These are phyloP conservation scores for Saraca asoca DNA, from an alignment of 331 rosid genomes.

Conservation along the genomic window DNA sequence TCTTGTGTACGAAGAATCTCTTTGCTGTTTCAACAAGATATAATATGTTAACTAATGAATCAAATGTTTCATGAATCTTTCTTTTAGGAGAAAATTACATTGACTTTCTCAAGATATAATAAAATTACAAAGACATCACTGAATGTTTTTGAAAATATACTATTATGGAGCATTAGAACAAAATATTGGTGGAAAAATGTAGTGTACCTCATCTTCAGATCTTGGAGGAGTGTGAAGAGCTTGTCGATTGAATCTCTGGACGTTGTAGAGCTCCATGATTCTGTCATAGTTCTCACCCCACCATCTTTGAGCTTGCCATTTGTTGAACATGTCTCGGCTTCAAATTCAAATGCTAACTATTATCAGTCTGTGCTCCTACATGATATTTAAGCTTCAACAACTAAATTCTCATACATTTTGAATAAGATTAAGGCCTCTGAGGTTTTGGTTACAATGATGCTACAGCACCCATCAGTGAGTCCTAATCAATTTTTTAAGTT, in stretches of 20 bases:
- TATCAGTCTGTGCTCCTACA: conserved; percentile 37
- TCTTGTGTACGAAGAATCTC: conserved; percentile 62
- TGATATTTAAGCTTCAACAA: conserved; percentile 27
- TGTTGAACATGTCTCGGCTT: conserved; percentile 90
- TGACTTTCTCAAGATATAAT: too few species aligned
- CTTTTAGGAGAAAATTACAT: too few species aligned
- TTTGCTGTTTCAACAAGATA: conserved; percentile 39
- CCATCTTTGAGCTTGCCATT: conserved; percentile 91
- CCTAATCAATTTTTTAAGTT: too few species aligned
- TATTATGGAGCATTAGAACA: too few species aligned
- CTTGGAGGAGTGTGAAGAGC: conserved; percentile 73
- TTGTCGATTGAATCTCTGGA: conserved; percentile 72
- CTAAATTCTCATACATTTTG: conserved; percentile 20
- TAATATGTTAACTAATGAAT: neutral
- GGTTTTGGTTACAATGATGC: neutral
- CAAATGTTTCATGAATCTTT: too few species aligned
- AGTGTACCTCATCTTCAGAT: conserved; percentile 82
- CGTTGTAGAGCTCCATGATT: conserved; percentile 88
- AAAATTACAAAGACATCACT: too few species aligned
- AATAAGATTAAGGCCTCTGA: conserved; percentile 4
- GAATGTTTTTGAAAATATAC: too few species aligned
- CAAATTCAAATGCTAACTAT: conserved; percentile 42
- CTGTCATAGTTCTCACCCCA: conserved; percentile 96
- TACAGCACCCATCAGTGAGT: too few species aligned
- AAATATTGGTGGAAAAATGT: neutral